Evolutionary conservation across 2,329 filamentous ascomycete genomes (phyloP).

Genomic region (Xylaria sp.): DNA sequence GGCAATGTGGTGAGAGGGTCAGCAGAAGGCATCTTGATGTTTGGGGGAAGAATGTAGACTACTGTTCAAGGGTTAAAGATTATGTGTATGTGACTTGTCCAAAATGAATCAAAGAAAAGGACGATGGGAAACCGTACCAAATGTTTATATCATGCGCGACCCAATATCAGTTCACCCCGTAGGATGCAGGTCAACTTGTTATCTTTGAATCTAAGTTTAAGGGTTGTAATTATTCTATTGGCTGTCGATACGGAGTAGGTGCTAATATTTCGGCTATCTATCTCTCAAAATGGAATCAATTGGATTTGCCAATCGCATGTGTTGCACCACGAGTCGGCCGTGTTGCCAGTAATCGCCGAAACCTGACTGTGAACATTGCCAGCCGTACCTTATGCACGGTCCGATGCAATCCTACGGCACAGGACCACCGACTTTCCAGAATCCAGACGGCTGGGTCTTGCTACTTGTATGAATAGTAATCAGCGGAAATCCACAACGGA

Average conservation of each 20-base stretch:
- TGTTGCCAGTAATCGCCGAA: background rate
- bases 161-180: background rate
- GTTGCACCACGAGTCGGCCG: background rate
- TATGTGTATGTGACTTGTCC: background rate
- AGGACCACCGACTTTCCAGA: background rate
- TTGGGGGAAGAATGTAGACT: background rate
- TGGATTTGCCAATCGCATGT: background rate
- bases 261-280: background rate
- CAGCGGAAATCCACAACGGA: background rate
- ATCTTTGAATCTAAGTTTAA: background rate
- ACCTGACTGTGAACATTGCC: too few species aligned
- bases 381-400: background rate
- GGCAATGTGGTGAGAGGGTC: background rate
- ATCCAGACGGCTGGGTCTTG: background rate
- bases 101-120: background rate
- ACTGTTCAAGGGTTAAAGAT: background rate
- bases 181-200: background rate
- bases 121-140: background rate
- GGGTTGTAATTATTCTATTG: background rate
- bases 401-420: background rate
- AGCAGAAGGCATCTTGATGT: background rate
- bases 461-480: background rate
- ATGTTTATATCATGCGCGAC: background rate
- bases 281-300: background rate
- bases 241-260: background rate